Evolutionary conservation across 441 rosid genomes (phyloP), one percentile per base, ranked within the genome.

Genomic region (Sinapis alba): DNA sequence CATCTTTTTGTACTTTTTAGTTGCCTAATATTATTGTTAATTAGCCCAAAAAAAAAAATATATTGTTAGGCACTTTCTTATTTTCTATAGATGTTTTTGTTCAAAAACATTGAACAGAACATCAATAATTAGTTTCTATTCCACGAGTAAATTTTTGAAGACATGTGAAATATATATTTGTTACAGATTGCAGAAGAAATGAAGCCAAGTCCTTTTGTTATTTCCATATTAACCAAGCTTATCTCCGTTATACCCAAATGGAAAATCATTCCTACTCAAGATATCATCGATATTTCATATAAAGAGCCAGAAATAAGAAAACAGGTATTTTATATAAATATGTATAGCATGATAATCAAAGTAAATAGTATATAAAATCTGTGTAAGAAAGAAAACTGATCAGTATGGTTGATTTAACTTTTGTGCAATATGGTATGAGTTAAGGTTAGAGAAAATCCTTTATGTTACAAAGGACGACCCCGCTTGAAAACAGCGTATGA

Each of bases 391-490:
- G 23, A 61, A 63, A 63, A 53, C 54, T 73, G 34, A 38, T 45
- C 20, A 36, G 20, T 60, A 68, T 26, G 27, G 15, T 69, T 76
- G 15, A 15, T 10, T 30, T 20, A 43, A 41, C 8, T 27, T 38
- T 62, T 63, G 65, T 16, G 19, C 34, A 53, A n/a, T 19, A 19
- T 68, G 59, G 12, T 62, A 57, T 45, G 69, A 38, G 7, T 34
- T 23, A 88, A 94, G 97, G 38, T 92, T 41, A 82, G 94, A 76
- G 80, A 54, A 63, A 94, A 92, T 62, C 78, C 72, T 24, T 82
- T 84, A 15, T 94, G 97, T 84, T 92, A 90, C 82, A 86, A 92
- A 78, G 97, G 94, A 13, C 72, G 89, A 21, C 88, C 86, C n/a
- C 87, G 90, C 21, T 38, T 94, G 81, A 89, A 85, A 79, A 90